Evolutionary conservation across 305 asterid genomes (phyloP).

Genomic region (Coffea humblotiana): DNA sequence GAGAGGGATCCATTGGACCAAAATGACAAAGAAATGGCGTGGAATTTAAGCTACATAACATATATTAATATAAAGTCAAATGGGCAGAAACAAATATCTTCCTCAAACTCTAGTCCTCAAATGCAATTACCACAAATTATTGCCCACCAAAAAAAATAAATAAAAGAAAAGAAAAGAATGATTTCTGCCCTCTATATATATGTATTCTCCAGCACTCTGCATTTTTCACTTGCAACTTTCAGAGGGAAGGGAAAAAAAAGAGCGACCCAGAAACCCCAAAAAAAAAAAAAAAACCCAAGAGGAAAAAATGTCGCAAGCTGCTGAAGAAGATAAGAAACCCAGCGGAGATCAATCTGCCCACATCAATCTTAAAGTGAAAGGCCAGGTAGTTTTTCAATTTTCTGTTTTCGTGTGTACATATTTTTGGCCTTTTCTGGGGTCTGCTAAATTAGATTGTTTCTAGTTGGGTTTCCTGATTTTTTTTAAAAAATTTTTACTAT

Average conservation of each 20-base stretch:
- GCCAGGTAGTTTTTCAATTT: conserved; percentile 26
- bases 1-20: neutral
- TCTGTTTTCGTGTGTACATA: neutral
- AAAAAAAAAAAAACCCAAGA: no score
- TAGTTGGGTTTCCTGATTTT: neutral
- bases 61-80: neutral
- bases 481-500: neutral
- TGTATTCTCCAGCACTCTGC: neutral
- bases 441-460: no score
- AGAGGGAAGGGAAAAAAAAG: neutral
- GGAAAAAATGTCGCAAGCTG: conserved; percentile 28
- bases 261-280: neutral
- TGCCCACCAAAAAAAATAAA: neutral
- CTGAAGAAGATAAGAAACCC: conserved; percentile 42
- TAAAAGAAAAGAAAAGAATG: neutral
- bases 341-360: conserved; percentile 33
- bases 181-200: neutral
- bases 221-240: no score
- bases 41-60: conserved; percentile 2
- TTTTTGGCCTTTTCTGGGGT: neutral
- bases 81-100: neutral
- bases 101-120: neutral
- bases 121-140: conserved; percentile 2
- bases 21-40: conserved; percentile 5
- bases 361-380: conserved; percentile 44